These are phyloP conservation scores for Penicillium rolfsii DNA, from an alignment of 2,329 filamentous ascomycete genomes.

Conservation along the genomic window DNA sequence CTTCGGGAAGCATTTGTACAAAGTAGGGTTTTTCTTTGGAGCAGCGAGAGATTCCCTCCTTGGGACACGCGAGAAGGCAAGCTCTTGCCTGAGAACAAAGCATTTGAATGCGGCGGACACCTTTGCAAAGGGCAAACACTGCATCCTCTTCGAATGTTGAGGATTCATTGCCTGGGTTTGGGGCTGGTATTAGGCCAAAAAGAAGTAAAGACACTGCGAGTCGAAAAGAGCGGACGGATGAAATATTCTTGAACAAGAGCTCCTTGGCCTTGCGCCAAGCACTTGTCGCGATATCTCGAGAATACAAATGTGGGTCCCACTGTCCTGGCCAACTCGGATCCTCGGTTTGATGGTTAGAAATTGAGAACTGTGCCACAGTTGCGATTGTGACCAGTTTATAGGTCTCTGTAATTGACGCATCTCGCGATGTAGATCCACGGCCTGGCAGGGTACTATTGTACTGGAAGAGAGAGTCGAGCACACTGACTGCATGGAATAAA, in stretches of 20 bases:
- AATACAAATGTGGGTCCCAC: not conserved
- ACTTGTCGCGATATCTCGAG: conserved; percentile 11
- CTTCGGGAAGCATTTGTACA: not conserved
- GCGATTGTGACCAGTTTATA: conserved; percentile 22
- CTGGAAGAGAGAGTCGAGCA: conserved; percentile 20
- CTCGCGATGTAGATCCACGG: conserved; percentile 1
- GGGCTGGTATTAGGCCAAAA: not conserved
- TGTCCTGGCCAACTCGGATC: not conserved
- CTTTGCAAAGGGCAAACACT: conserved; percentile 4
- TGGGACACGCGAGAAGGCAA: not conserved
- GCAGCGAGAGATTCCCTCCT: not conserved
- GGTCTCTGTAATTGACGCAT: conserved; percentile 12
- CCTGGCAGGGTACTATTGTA: not conserved
- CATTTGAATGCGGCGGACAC: not conserved
- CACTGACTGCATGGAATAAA: conserved; percentile 15
- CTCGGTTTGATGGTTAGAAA: not conserved
- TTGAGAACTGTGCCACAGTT: conserved; percentile 14
- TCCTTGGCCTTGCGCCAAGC: conserved; percentile 19
- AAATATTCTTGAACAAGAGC: conserved; percentile 17
- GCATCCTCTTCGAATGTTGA: not conserved
- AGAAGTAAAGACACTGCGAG: conserved; percentile 1
- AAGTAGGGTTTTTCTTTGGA: not conserved
- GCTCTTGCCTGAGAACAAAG: conserved; percentile 5
- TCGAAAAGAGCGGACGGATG: not conserved
- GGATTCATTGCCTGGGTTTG: not conserved